Evolutionary conservation across 371 early-diverging fungal species (phyloP).

Genomic region (Syncephalastrum contaminatum): DNA sequence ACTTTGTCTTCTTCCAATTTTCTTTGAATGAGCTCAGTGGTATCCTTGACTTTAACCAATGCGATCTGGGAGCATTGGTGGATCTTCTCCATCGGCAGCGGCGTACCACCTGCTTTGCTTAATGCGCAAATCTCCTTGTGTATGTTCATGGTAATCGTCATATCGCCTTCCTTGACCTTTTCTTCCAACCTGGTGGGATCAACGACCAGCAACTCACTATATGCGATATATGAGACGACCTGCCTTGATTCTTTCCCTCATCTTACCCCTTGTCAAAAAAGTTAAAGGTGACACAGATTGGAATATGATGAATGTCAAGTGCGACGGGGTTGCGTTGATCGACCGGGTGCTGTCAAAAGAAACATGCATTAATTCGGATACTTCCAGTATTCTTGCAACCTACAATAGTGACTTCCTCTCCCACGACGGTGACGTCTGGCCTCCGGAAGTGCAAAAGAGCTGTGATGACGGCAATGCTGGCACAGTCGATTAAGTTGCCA

Average conservation of each 20-base stretch:
- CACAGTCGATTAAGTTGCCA: constrained; percentile 92
- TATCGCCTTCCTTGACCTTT: constrained; percentile 73
- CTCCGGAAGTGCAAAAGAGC: constrained; percentile 89
- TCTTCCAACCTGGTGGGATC: constrained; percentile 90
- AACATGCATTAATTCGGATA: not conserved
- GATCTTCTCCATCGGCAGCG: constrained; percentile 68
- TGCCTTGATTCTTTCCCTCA: not conserved
- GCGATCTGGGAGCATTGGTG: constrained; percentile 77
- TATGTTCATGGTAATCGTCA: constrained; percentile 88
- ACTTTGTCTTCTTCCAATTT: constrained; percentile 57
- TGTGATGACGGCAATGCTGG: constrained; percentile 87
- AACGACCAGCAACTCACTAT: constrained; percentile 72
- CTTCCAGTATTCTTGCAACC: constrained; percentile 14
- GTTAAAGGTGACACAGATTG: constrained; percentile 89
- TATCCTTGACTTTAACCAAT: constrained; percentile 68
- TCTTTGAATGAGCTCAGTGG: constrained; percentile 68
- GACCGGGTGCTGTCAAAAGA: constrained; percentile 66
- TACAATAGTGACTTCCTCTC: constrained; percentile 89
- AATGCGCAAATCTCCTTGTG: constrained; percentile 91
- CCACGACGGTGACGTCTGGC: constrained; percentile 92
- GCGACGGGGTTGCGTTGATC: constrained; percentile 91
- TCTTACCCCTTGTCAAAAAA: constrained; percentile 84
- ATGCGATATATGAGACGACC: not conserved
- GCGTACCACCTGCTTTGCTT: constrained; percentile 89
- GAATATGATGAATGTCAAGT: constrained; percentile 91